Conservation (phyloP, 768 basidiomycete species). For the Pilatotrama ljubarskyi region DNA sequence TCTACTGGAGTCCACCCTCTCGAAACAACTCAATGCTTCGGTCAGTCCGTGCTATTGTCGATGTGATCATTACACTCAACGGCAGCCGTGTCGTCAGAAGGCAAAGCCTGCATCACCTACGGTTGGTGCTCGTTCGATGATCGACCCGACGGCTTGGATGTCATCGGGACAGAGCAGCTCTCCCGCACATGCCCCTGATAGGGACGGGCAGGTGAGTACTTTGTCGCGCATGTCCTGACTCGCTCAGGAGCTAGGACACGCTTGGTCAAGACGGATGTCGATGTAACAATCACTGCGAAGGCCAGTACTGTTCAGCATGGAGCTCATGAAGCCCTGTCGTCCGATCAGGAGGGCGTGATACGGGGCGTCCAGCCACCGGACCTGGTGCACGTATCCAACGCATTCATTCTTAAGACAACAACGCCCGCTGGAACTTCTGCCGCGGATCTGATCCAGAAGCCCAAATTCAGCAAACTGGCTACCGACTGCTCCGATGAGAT, state of each 20-base stretch:
- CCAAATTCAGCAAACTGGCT: constrained; percentile 25
- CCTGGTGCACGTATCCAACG: neutral
- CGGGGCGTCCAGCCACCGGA: neutral
- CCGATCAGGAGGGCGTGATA: neutral
- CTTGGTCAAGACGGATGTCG: constrained; percentile 19
- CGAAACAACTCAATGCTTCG: constrained; percentile 33
- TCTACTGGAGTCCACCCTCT: constrained; percentile 31
- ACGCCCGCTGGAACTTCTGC: neutral
- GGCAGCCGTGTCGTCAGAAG: constrained; percentile 10
- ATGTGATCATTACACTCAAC: neutral
- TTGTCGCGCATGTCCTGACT: neutral
- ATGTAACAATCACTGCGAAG: constrained; percentile 20
- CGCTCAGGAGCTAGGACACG: neutral
- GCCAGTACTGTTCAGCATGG: constrained; percentile 14
- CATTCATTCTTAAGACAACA: neutral
- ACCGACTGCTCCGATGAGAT: constrained; percentile 30
- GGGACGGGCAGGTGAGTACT: constrained; percentile 25
- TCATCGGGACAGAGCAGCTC: constrained; percentile 29
- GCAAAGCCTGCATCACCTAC: constrained; percentile 9
- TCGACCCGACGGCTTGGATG: constrained; percentile 33
- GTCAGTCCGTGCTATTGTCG: constrained; percentile 3
- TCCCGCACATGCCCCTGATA: constrained; percentile 25
- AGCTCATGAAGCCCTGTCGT: neutral
- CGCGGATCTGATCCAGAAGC: constrained; percentile 3
- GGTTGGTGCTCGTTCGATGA: constrained; percentile 29